Evolutionary conservation across 1,139 yeast species (phyloP).

Genomic region (Saccharomyces pastorianus): DNA sequence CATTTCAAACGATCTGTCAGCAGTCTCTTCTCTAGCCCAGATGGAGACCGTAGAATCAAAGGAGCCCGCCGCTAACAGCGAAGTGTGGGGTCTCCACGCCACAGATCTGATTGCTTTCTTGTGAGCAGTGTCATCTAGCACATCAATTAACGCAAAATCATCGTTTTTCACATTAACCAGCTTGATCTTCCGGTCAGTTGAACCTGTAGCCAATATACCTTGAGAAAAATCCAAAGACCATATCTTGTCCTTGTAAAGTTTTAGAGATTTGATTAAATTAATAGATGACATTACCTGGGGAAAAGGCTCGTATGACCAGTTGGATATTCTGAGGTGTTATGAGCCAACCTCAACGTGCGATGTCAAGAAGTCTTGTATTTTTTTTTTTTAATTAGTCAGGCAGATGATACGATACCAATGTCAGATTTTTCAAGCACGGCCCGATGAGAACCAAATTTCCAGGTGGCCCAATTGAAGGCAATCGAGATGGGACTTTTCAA

Average conservation of each 20-base stretch:
- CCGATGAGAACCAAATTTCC: not conserved
- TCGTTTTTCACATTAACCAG: conserved; percentile 48
- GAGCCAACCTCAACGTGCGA: not conserved
- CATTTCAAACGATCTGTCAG: conserved; percentile 55
- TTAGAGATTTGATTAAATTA: conserved; percentile 31
- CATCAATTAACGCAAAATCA: conserved; percentile 41
- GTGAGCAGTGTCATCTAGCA: conserved; percentile 68
- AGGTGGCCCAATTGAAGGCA: not conserved
- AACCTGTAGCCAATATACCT: conserved; percentile 65
- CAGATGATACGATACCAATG: not conserved
- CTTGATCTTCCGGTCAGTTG: conserved; percentile 72
- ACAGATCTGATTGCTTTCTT: conserved; percentile 76
- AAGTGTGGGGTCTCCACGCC: conserved; percentile 69
- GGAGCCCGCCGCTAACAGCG: conserved; percentile 71
- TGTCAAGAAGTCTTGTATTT: not conserved
- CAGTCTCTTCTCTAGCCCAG: conserved; percentile 66
- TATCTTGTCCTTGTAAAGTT: conserved; percentile 64
- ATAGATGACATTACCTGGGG: conserved; percentile 15
- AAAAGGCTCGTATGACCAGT: not conserved
- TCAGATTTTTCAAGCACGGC: not conserved
- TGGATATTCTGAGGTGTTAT: not conserved
- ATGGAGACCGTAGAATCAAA: conserved; percentile 90
- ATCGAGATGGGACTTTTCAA: not conserved
- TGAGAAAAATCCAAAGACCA: conserved; percentile 70
- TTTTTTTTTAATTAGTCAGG: not conserved